A percentile compares a stretch with the other conserved stretches of the same genome.
These are phyloP conservation scores for Heterobasidion irregulare DNA, from an alignment of 1,284 basidiomycete species.

Conservation along the genomic window DNA sequence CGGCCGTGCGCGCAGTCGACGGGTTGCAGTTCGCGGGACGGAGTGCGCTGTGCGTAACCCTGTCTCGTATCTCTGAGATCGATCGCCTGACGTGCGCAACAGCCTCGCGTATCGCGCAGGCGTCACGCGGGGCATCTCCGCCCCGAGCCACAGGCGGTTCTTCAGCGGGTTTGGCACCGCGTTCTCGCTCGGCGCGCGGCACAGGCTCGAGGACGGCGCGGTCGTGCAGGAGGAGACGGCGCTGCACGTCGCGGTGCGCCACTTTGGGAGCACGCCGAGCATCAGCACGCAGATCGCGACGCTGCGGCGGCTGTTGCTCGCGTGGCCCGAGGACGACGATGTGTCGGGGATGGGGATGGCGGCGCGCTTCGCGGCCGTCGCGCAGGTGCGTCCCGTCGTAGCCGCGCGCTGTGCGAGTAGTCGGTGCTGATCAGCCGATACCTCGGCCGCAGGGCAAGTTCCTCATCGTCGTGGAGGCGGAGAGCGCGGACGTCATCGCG, in stretches of 20 bases:
- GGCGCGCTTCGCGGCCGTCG: constrained; percentile 20
- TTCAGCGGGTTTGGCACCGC: constrained; percentile 41
- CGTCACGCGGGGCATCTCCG: constrained; percentile 30
- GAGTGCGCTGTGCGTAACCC: constrained; percentile 37
- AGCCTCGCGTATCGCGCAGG: constrained; percentile 31
- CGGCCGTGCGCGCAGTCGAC: constrained; percentile 40
- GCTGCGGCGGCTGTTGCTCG: constrained; percentile 54
- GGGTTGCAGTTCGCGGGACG: constrained; percentile 43
- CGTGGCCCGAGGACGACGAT: constrained; percentile 29
- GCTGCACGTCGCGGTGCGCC: constrained; percentile 38
- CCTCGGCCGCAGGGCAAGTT: constrained; percentile 28
- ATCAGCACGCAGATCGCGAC: constrained; percentile 58
- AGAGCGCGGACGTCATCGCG: constrained; percentile 40
- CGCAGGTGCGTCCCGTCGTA: constrained; percentile 22
- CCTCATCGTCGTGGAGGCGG: constrained; percentile 42
- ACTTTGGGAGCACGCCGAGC: constrained; percentile 32
- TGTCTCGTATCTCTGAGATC: neutral
- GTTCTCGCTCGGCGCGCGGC: constrained; percentile 35
- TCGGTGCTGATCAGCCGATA: neutral
- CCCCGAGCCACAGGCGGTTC: constrained; percentile 35
- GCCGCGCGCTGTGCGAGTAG: neutral
- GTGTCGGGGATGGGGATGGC: constrained; percentile 15
- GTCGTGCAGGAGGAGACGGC: constrained; percentile 43
- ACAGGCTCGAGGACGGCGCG: constrained; percentile 38
- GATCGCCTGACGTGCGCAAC: neutral